Evolutionary conservation across 768 basidiomycete species (phyloP), one percentile per base, ranked within the genome.

Genomic region (Pulveroboletus frians): DNA sequence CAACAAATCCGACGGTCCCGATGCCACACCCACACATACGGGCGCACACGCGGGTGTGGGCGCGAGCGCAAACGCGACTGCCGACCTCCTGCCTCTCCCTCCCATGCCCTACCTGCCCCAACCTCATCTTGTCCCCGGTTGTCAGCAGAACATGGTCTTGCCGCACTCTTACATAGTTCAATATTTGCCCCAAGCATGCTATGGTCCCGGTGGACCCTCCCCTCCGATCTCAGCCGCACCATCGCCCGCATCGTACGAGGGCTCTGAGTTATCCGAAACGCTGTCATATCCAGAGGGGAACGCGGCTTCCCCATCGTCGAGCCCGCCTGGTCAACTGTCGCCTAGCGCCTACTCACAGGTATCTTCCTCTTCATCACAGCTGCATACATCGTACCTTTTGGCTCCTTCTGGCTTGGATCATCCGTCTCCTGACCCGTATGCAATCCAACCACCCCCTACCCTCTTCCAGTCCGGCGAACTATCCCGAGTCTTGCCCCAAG

Each of bases 201-300:
- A 53, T 49, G 69, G 70, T 26, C 54, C 69, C n/a, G 61, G 55
- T 10, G 76, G 75, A 0, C 76, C 79, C n/a, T 76, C 78, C 0
- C 79, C 80, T 2, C 78, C 79, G 0, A 49, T 78, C 30, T 80
- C 81, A 0, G 72, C 73, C 14, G 76, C 76, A 5, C 65, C 74
- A 8, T 78, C 81, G 2, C 78, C 79, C 9, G 65, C 66, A 2
- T 54, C 62, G n/a, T 27, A 15, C 10, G 40, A 32, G 5, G 2
- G 20, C 4, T 56, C 59, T 17, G 43, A 50, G 13, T 58, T 55
- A 36, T 42, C 58, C 14, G 46, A 51, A 36, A 29, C 52, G 36
- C 51, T 31, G 7, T n/a, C 47, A 39, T 21, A 18, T 26, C 49
- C 44, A 8, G 62, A 58, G 23, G 39, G 47, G 27, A 53, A 35